Conservation (phyloP, 2,329 filamentous ascomycete genomes). For the Neofusicoccum kwambonambiense region DNA sequence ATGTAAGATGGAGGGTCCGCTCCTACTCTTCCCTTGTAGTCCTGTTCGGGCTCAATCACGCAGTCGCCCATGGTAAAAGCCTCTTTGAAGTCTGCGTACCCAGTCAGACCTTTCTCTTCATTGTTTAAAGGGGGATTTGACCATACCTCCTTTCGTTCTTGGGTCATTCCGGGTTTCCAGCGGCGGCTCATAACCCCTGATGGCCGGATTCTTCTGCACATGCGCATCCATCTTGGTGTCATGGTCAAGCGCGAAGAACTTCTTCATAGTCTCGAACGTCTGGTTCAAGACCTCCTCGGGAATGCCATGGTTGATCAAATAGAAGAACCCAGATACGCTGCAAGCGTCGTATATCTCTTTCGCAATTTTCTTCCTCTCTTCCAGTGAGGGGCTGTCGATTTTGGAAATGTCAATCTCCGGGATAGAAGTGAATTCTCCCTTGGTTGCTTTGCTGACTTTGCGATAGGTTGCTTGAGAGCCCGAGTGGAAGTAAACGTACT, state of each 20-base stretch:
- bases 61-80: conserved; percentile 42
- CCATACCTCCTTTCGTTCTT: conserved; percentile 7
- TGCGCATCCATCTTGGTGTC: conserved; percentile 2
- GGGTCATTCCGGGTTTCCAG: conserved; percentile 5
- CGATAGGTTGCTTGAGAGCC: conserved; percentile 6
- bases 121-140: background rate
- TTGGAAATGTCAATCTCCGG: conserved; percentile 9
- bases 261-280: background rate
- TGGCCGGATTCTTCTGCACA: conserved; percentile 8
- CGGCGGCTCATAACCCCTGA: background rate
- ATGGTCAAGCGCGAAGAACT: background rate
- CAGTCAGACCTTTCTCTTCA: background rate
- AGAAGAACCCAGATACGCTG: conserved; percentile 11
- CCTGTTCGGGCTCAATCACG: conserved; percentile 38
- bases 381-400: background rate
- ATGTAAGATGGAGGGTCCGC: background rate
- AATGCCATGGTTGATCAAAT: conserved; percentile 8
- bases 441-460: conserved; percentile 8
- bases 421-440: conserved; percentile 6
- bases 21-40: conserved; percentile 22
- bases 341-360: background rate
- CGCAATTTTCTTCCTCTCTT: background rate
- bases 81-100: conserved; percentile 29
- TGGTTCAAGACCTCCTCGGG: background rate
- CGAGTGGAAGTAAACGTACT: conserved; percentile 16